Evolutionary conservation across 2,329 filamentous ascomycete species (phyloP).

Genomic region (Blumeriella jaapii): DNA sequence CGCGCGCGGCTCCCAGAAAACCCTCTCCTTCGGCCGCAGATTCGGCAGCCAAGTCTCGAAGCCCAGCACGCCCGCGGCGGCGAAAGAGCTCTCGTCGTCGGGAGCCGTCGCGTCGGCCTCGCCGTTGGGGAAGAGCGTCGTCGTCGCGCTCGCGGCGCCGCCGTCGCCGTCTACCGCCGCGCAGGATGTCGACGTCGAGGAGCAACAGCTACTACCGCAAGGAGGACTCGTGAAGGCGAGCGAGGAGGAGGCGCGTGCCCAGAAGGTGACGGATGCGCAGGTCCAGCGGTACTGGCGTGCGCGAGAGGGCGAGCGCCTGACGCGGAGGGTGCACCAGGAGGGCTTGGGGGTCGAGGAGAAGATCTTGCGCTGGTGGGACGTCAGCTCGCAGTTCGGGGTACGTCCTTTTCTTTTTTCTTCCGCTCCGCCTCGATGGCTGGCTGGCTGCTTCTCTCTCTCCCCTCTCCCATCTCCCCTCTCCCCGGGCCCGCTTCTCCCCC

Average conservation of each 20-base stretch:
- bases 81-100: too few relatives aligned
- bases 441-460: slow-evolving; percentile 1
- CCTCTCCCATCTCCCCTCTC: not conserved
- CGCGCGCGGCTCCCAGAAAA: slow-evolving; percentile 37
- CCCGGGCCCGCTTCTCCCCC: not conserved
- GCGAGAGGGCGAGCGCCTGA: slow-evolving; percentile 57
- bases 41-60: slow-evolving; percentile 46
- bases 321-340: slow-evolving; percentile 67
- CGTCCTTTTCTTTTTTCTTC: too few relatives aligned
- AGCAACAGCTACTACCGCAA: too few relatives aligned
- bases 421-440: too few relatives aligned
- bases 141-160: not conserved
- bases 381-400: slow-evolving; percentile 85
- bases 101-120: too few relatives aligned
- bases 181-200: not conserved
- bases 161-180: not conserved
- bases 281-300: slow-evolving; percentile 67
- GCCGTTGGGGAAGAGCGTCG: too few relatives aligned
- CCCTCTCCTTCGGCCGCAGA: slow-evolving; percentile 49
- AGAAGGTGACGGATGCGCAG: slow-evolving; percentile 53
- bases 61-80: too few relatives aligned
- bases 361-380: slow-evolving; percentile 83
- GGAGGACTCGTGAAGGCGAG: too few relatives aligned
- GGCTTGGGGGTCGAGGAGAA: slow-evolving; percentile 66
- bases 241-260: slow-evolving; percentile 45